Base-by-base conservation (phyloP, 805 yeast genomes). In the Diddensiella transvaalensis region DNA sequence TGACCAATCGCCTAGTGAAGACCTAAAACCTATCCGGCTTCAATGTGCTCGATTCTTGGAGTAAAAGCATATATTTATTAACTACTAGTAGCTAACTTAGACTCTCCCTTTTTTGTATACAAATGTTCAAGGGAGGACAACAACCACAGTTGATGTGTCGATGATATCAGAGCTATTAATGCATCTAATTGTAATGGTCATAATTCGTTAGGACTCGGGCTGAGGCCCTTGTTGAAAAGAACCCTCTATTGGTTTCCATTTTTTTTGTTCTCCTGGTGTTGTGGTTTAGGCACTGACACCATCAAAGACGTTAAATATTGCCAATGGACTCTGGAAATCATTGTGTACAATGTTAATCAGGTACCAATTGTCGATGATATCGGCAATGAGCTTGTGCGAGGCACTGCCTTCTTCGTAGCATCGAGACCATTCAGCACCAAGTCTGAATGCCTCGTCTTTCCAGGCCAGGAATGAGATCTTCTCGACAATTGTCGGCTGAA, bases 401-500 rank as follows among this genome's bases (percentile, higher is more conserved):
- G 47, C 50, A 15, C 64, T 52, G 15, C 47, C 61, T 21, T 54
- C 56, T n/a, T 59, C 56, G 50, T 60, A 65, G 61, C 59, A 67
- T 40, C 52, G 44, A 43, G 66, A 67, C 98, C 98, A 91, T 64
- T 87, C 96, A 44, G 76, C 73, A 46, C 89, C 75, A 52, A 91
- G 82, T 54, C 88, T 75, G 74, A 77, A 91, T 35, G 91, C 91
- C 67, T 91, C 98, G 65, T 91, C 96, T 65, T 88, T 90, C 98
- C 98, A 91, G 11, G 98, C 98, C 59, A 90, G 71, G 68, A 91
- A 91, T 2, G 96, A 87, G 33, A 83, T 80, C 61, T 82, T 84
- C 65, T 91, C 98, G 18, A 91, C 97, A 64, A 91, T 88, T 0
- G 98, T 91, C 45, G 98, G 97, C 70, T 91, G 98, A 54, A 87